Base-by-base conservation (phyloP, 805 yeast species). In the Peterozyma toletana region DNA sequence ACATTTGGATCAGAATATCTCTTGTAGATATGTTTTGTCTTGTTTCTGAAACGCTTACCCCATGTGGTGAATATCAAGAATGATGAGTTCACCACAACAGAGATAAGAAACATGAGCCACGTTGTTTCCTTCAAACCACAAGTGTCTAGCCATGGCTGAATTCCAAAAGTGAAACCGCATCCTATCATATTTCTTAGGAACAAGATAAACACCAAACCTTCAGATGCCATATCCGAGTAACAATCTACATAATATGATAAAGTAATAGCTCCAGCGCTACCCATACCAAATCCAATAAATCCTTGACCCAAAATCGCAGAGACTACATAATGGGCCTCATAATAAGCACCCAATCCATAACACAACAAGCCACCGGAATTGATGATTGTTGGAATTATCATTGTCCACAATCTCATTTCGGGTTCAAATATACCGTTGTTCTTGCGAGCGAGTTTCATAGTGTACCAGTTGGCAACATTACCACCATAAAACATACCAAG, bases 151-250 rank as follows among this genome's bases (percentile, higher is more conserved):
- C 53, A 49, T 10, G 53, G 53, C 2, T 51, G 48, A 18, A 49
- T 51, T 16, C 52, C 53, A 38, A 46, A 50, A 40, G 47, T 43
- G 38, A 50, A 50, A n/a, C 53, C 53, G 21, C 48, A 49, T 3
- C 52, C 51, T 47, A 49, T 46, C 11, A 48, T 21, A 43, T 49
- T 49, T 11, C 53, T 11, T 43, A 49, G 48, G 37, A 49, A 43
- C 36, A 49, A 48, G 51, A 49, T 49, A 5, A 51, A 48, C 14
- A 49, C 55, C 33, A 58, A 50, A 9, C 60, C 60, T 38, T 57
- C 62, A 31, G 60, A 58, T 16, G 57, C 48, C 3, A 57, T 60
- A 43, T 57, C 62, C 42, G 54, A 57, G 45, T 58, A 58, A 42
- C 56, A 51, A 44, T 58, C 62, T 31, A 57, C 51, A 37, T 56